Base-by-base conservation (phyloP, 257 asterid genomes). In the Craterostigma plantagineum region DNA sequence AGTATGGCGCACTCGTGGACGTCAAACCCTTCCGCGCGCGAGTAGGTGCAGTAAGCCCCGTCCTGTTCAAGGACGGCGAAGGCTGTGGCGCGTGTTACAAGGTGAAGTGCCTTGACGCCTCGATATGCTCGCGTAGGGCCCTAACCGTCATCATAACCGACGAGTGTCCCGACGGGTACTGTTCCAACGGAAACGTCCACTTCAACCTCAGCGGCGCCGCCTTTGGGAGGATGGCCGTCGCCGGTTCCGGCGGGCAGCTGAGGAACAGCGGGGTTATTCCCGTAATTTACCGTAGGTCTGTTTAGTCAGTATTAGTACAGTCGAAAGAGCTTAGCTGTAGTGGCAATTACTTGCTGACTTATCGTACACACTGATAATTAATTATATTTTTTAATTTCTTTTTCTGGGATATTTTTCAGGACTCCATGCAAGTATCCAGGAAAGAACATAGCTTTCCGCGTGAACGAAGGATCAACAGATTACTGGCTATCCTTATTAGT, bases 161-260 rank as follows among this genome's bases (percentile, higher is more conserved):
- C 50, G 95, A 82, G 60, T 79, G 95, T 51, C 98, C 98, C 39
- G 90, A 92, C 34, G 92, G 92, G 0, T 78, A 72, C 46, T 74
- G 98, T 50, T 68, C 90, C 10, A 61, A 64, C 6, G 85, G 68
- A 5, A 63, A 68, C 18, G 50, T 69, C 34, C 98, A 82, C 43
- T 82, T 87, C 11, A 95, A 87, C 52, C 95, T 82, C 51, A 76
- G 98, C 51, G 98, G 98, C 38, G 95, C 98, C 38, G 98, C 95
- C 15, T 87, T 82, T 48, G 75, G 95, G 14, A 72, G 92, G 11
- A 74, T 87, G 92, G 98, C 98, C 0, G 56, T 82, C 13, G 35
- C 79, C 58, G 98, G 98, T 13, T 33, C 43, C 35, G 73, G 80
- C 14, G 90, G 78, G 27, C 61, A 60, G 49, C 79, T 87, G 51